Evolutionary conservation across 352 stramenopile species (phyloP), one percentile per base, ranked within the genome.

Genomic region (Globisporangium viniferum): DNA sequence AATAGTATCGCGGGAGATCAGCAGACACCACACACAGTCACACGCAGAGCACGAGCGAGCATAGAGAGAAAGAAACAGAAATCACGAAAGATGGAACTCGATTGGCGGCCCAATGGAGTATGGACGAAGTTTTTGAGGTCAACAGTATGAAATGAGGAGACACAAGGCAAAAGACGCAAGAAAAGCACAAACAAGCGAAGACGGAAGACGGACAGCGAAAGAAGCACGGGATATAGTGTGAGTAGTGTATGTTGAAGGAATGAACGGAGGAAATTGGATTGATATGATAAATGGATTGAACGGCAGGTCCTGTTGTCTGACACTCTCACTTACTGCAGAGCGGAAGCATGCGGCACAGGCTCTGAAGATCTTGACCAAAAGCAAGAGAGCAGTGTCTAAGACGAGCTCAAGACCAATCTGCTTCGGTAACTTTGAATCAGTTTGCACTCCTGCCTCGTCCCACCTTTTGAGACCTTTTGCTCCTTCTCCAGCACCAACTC

Each of bases 251-350:
- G 60, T 59, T 49, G 56, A 33, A 62, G 56, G n/a, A 58, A 55
- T 5, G 33, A 64, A 41, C 46, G 3, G 31, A 66, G 12, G 48
- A 66, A 66, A 35, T 58, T 66, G 60, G 60, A 66, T 56, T 66
- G 60, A 66, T 66, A 66, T 66, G 60, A 51, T 66, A 58, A 66
- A 66, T 66, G 60, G 9, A 66, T 59, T 56, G 60, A 10, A 59
- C 18, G 24, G 15, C 46, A 36, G 31, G 56, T 59, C 46, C 31
- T 35, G 33, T 27, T 66, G 46, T 62, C 33, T n/a, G 18, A 12
- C 54, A 24, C 54, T 5, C 24, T 22, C 53, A 20, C 53, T 36
- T 14, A 18, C 18, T 51, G 44, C 44, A 51, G 44, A 51, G 44
- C 18, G 7, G 18, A 51, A n/a, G 44, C 18, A 2, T 22, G 8